Conservation (phyloP, 371 early-diverging fungal species). For the Mucor piriformis region DNA sequence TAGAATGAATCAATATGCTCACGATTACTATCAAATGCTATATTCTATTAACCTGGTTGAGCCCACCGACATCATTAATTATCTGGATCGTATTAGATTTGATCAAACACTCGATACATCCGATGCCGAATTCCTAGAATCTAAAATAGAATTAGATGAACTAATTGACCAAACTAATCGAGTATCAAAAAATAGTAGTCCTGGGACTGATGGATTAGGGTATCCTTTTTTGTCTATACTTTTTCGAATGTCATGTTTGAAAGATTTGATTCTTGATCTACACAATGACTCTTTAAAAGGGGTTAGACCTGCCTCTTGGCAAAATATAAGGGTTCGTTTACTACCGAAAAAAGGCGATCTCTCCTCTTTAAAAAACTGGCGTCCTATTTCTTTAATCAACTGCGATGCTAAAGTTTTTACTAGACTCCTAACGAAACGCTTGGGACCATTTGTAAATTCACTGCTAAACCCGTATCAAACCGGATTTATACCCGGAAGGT, state of each 20-base stretch:
- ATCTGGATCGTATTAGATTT: neutral
- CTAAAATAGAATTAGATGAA: neutral
- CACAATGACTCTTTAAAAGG: conserved; percentile 1
- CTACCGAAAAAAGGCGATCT: conserved; percentile 11
- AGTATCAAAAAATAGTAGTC: neutral
- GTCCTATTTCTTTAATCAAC: conserved; percentile 29
- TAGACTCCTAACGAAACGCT: conserved; percentile 12
- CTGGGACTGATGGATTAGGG: neutral
- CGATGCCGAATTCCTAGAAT: neutral
- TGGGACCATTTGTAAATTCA: neutral
- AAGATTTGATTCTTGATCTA: conserved; percentile 3
- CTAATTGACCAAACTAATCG: neutral
- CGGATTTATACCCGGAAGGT: conserved; percentile 3
- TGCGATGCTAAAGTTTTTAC: conserved; percentile 32
- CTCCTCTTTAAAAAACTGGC: conserved; percentile 23
- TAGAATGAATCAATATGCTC: neutral
- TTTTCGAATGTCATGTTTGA: neutral
- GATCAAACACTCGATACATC: neutral
- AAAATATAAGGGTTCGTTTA: conserved; percentile 3
- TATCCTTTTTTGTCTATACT: neutral
- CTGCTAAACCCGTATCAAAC: conserved; percentile 8
- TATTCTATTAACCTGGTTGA: neutral
- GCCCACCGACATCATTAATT: neutral
- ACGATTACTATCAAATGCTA: neutral
- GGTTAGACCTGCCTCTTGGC: neutral